Percentiles rank a stretch among this genome's conserved stretches.
Conservation (phyloP, 2,329 filamentous ascomycete species). For the Thielaviopsis populi region DNA sequence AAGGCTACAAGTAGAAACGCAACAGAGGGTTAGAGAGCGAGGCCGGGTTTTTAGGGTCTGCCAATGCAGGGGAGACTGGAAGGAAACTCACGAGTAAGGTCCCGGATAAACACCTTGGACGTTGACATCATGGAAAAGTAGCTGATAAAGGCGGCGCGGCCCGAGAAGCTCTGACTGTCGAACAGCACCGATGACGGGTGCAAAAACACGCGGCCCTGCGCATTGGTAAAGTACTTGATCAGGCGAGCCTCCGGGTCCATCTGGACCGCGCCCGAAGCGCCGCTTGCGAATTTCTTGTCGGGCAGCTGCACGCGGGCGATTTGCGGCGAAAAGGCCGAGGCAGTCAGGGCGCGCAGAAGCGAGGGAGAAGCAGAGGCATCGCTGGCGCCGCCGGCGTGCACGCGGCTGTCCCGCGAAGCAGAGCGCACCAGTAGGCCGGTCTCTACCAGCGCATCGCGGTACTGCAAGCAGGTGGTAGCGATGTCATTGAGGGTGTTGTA, state of each 20-base stretch:
- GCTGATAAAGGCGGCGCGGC: conserved; percentile 60
- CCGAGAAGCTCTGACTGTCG: conserved; percentile 62
- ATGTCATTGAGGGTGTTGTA: conserved; percentile 78
- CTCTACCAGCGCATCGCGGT: conserved; percentile 71
- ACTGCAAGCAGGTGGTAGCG: conserved; percentile 69
- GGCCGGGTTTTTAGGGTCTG: not conserved
- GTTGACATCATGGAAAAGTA: conserved; percentile 91
- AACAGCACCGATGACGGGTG: conserved; percentile 84
- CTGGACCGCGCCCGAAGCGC: conserved; percentile 77
- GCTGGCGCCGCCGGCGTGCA: conserved; percentile 22
- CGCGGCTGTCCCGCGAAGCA: conserved; percentile 2
- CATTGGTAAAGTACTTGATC: conserved; percentile 84
- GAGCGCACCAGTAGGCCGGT: conserved; percentile 54
- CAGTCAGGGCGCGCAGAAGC: conserved; percentile 54
- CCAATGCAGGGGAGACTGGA: not conserved
- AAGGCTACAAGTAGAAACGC: conserved; percentile 40
- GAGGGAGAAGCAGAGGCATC: conserved; percentile 22
- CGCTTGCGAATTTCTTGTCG: conserved; percentile 85
- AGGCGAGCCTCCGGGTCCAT: conserved; percentile 81
- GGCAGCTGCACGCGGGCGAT: conserved; percentile 85
- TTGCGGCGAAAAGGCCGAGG: conserved; percentile 67
- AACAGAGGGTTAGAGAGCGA: conserved; percentile 1
- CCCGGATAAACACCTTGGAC: conserved; percentile 79
- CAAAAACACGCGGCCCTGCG: conserved; percentile 77
- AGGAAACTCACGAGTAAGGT: conserved; percentile 60